A percentile compares a stretch with the other conserved stretches of the same genome.
phyloP scores from a whole-genome alignment of 1,284 basidiomycete genomes.

The Singerocomus inundabilis region DNA sequence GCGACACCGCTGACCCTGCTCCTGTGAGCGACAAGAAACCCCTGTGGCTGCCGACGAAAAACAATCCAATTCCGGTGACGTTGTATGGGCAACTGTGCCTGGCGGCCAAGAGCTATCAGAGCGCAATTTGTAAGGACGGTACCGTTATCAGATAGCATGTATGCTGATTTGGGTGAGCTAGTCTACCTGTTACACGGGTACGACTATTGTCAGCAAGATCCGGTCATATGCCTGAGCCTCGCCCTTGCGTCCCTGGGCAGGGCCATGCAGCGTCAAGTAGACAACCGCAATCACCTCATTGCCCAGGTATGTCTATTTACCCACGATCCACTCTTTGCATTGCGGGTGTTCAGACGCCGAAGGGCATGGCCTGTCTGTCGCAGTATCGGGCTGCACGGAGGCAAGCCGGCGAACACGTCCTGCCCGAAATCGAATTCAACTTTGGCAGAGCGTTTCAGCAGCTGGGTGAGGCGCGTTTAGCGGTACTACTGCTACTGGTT shows the following conservation, averaged over 20 bases:
- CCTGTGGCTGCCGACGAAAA: slow-evolving; percentile 58
- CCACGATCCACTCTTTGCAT: too few species aligned
- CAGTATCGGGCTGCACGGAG: slow-evolving; percentile 66
- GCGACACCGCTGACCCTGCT: slow-evolving; percentile 12
- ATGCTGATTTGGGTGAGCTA: slow-evolving; percentile 31
- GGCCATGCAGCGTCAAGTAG: slow-evolving; percentile 90
- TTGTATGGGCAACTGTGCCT: slow-evolving; percentile 90
- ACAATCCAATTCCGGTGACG: slow-evolving; percentile 72
- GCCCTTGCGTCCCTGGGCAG: slow-evolving; percentile 85
- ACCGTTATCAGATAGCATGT: too few species aligned
- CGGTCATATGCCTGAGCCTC: slow-evolving; percentile 80
- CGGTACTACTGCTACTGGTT: too few species aligned
- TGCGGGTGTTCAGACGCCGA: neutral
- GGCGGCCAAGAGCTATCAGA: slow-evolving; percentile 84
- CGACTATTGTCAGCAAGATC: slow-evolving; percentile 81
- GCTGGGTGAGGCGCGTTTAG: slow-evolving; percentile 61
- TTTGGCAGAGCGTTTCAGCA: slow-evolving; percentile 90
- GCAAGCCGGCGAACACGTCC: slow-evolving; percentile 41
- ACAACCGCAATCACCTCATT: slow-evolving; percentile 89
- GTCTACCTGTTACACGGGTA: slow-evolving; percentile 90
- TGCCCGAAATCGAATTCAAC: slow-evolving; percentile 83
- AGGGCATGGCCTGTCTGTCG: slow-evolving; percentile 83
- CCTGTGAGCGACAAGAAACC: slow-evolving; percentile 33
- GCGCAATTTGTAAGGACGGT: slow-evolving; percentile 77
- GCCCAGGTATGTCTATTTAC: slow-evolving; percentile 59